A percentile compares a stretch with the other conserved stretches of the same genome.
Evolutionary conservation across 2,329 filamentous ascomycete genomes (phyloP).

Genomic region (Verticillium isaacii): DNA sequence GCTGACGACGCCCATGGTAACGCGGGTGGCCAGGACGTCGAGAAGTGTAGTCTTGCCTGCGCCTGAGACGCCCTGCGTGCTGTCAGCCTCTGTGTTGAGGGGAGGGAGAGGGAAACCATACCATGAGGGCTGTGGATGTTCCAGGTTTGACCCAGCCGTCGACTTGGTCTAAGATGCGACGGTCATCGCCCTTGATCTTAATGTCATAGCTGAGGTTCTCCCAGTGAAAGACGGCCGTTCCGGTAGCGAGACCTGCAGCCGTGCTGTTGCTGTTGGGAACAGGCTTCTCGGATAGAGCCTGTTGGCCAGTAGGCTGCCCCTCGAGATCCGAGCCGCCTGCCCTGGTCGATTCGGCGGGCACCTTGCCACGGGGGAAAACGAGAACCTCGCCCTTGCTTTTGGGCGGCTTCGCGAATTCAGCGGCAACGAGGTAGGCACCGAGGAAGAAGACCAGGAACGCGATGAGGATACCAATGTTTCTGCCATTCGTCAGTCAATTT

Average conservation of each 20-base stretch:
- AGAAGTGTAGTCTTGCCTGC: slow-evolving; percentile 75
- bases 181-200: slow-evolving; percentile 59
- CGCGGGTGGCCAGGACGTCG: slow-evolving; percentile 66
- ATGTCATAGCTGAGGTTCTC: slow-evolving; percentile 56
- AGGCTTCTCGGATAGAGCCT: slow-evolving; percentile 14
- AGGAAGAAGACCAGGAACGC: slow-evolving; percentile 52
- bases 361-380: slow-evolving; percentile 51
- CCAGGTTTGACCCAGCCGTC: slow-evolving; percentile 77
- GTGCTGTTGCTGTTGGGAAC: neutral
- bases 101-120: slow-evolving; percentile 20
- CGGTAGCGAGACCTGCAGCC: slow-evolving; percentile 17
- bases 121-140: slow-evolving; percentile 69
- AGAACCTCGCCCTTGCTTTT: slow-evolving; percentile 51
- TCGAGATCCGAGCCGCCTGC: slow-evolving; percentile 27
- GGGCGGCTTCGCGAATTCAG: slow-evolving; percentile 36
- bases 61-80: slow-evolving; percentile 53
- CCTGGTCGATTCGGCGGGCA: slow-evolving; percentile 55
- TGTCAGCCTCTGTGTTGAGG: neutral
- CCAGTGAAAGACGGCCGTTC: slow-evolving; percentile 67
- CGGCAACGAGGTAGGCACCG: slow-evolving; percentile 44
- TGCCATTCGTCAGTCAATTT: slow-evolving; percentile 10
- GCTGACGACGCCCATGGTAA: slow-evolving; percentile 68
- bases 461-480: slow-evolving; percentile 53
- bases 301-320: slow-evolving; percentile 17
- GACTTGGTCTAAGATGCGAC: slow-evolving; percentile 65